Evolutionary conservation across 225 moss, liverwort and hornwort genomes (phyloP).

Genomic region (Antitrichia curtipendula): DNA sequence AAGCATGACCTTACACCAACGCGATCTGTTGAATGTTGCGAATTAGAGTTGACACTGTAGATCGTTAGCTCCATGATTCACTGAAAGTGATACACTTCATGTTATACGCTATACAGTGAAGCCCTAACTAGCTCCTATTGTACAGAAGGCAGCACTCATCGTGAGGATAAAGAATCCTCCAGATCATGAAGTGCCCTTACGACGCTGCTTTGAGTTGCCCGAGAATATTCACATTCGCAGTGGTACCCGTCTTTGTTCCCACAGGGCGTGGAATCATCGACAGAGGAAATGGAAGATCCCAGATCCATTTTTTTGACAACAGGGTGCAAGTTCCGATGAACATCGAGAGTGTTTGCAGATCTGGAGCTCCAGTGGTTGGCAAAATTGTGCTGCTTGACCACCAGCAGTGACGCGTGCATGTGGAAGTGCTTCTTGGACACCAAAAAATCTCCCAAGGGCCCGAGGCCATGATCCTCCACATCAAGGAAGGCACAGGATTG

Average conservation of each 20-base stretch:
- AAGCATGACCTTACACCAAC: neutral
- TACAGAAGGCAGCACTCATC: neutral
- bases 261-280: neutral
- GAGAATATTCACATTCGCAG: neutral
- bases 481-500: slow-evolving; percentile 1
- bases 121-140: neutral
- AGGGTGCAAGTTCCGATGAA: neutral
- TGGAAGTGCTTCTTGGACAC: slow-evolving; percentile 16
- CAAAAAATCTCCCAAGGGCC: slow-evolving; percentile 42
- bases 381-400: slow-evolving; percentile 16
- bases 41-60: neutral
- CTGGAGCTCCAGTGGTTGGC: neutral
- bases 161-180: neutral
- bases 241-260: neutral
- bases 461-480: slow-evolving; percentile 29
- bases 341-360: neutral
- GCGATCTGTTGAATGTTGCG: neutral
- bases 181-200: neutral
- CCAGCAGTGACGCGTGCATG: slow-evolving; percentile 8
- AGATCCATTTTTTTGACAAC: neutral
- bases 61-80: neutral
- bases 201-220: neutral
- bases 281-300: neutral
- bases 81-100: neutral
- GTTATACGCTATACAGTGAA: neutral